phyloP scores from a whole-genome alignment of 2,329 filamentous ascomycete genomes.

The Pseudogymnoascus sp. region DNA sequence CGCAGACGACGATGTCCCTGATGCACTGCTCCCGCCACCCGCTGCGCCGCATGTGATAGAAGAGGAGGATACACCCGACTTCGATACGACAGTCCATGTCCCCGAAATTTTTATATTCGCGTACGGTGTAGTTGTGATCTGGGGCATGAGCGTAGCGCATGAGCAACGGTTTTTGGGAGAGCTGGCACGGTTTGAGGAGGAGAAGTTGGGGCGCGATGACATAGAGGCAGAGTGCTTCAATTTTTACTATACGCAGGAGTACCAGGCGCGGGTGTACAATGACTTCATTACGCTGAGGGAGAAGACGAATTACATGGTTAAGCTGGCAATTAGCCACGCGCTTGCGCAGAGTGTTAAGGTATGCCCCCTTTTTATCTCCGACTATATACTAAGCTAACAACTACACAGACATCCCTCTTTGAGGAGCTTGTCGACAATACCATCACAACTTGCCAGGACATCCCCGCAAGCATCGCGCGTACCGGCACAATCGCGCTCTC shows the following conservation, averaged over 20 bases:
- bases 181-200: constrained; percentile 86
- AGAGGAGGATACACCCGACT: constrained; percentile 51
- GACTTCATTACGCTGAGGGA: constrained; percentile 95
- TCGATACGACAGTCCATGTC: constrained; percentile 83
- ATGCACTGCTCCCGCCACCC: neutral
- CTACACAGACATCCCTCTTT: constrained; percentile 73
- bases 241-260: constrained; percentile 97
- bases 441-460: constrained; percentile 86
- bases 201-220: constrained; percentile 81
- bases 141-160: constrained; percentile 90
- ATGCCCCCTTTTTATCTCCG: constrained; percentile 13
- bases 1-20: constrained; percentile 26
- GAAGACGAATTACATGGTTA: constrained; percentile 96
- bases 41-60: constrained; percentile 23
- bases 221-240: constrained; percentile 97
- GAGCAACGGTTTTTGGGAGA: constrained; percentile 90
- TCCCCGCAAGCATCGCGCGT: constrained; percentile 84
- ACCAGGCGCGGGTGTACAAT: constrained; percentile 98
- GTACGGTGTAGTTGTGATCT: constrained; percentile 95
- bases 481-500: constrained; percentile 89
- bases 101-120: constrained; percentile 95
- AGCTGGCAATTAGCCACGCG: constrained; percentile 92
- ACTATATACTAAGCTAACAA: constrained; percentile 14
- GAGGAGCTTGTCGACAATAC: constrained; percentile 93
- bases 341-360: constrained; percentile 93